phyloP scores from a whole-genome alignment of 2,329 filamentous ascomycete genomes.

The Colletotrichum destructivum region DNA sequence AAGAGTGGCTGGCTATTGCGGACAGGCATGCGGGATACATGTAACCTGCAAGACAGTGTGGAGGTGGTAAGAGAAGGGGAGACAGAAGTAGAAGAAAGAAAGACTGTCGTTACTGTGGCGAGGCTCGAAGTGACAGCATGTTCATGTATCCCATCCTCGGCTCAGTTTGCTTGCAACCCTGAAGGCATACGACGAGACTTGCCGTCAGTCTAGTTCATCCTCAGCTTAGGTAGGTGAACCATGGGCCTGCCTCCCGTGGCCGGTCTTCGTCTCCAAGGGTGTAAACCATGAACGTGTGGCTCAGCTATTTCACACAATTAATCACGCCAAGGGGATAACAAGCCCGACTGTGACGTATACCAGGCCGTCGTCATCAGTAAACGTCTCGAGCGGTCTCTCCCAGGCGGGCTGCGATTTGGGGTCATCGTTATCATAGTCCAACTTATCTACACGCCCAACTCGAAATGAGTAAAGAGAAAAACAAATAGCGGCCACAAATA shows the following conservation, averaged over 20 bases:
- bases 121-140: neutral
- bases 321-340: neutral
- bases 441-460: slow-evolving; percentile 24
- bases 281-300: no score
- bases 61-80: neutral
- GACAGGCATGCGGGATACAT: slow-evolving; percentile 18
- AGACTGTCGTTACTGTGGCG: neutral
- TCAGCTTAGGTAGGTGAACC: neutral
- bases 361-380: neutral
- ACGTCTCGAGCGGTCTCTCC: neutral
- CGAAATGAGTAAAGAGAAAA: neutral
- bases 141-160: neutral
- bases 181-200: neutral
- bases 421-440: neutral
- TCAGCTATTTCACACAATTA: neutral
- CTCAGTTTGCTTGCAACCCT: neutral
- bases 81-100: neutral
- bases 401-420: slow-evolving; percentile 1
- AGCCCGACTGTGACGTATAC: neutral
- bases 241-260: neutral
- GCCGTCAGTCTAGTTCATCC: no score
- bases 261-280: neutral
- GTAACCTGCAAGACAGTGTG: slow-evolving; percentile 12
- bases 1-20: slow-evolving; percentile 5
- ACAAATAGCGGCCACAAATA: slow-evolving; percentile 13